Conservation (phyloP, 2,329 filamentous ascomycete species). For the Botrytis cinerea region DNA sequence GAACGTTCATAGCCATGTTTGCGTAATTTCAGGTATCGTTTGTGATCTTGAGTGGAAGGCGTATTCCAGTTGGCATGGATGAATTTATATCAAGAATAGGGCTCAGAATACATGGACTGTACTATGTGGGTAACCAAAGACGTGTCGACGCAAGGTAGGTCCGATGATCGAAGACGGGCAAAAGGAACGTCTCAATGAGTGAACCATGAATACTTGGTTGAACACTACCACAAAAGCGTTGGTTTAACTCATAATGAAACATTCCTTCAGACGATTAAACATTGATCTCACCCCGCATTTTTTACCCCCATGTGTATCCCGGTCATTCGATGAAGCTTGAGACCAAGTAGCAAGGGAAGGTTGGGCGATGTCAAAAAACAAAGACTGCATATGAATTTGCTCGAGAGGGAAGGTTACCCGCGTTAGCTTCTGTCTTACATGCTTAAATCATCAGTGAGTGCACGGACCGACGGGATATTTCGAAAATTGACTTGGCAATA, state of each 20-base stretch:
- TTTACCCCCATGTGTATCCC: background rate
- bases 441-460: background rate
- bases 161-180: background rate
- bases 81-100: background rate
- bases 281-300: background rate
- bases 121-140: background rate
- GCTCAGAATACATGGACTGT: background rate
- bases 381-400: background rate
- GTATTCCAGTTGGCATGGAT: background rate
- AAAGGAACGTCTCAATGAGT: background rate
- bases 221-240: background rate
- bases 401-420: background rate
- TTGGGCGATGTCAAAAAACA: background rate
- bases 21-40: background rate
- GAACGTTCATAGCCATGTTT: constrained; percentile 42
- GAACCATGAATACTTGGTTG: background rate
- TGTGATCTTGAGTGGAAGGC: background rate
- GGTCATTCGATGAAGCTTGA: background rate
- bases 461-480: background rate
- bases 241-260: background rate
- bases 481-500: background rate
- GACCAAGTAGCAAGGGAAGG: background rate
- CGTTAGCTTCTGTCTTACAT: background rate
- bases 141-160: background rate
- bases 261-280: background rate